These are phyloP conservation scores for Apiospora kogelbergensis DNA, from an alignment of 2,329 filamentous ascomycete genomes.

Conservation along the genomic window DNA sequence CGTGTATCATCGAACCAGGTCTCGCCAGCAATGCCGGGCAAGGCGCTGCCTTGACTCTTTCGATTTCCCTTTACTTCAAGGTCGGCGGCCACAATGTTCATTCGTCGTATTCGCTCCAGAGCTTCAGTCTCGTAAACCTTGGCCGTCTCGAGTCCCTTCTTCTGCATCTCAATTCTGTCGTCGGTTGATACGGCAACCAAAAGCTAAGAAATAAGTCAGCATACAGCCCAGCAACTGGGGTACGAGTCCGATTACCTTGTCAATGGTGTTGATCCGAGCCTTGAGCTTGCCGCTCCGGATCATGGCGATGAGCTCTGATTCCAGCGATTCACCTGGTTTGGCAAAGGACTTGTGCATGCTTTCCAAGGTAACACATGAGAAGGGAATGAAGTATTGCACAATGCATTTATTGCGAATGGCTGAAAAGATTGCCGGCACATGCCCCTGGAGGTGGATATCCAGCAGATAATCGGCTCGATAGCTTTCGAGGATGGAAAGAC, in stretches of 20 bases:
- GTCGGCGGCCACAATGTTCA: constrained; percentile 74
- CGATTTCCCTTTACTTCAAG: constrained; percentile 62
- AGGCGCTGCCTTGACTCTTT: constrained; percentile 17
- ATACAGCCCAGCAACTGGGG: constrained; percentile 7
- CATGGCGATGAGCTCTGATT: constrained; percentile 74
- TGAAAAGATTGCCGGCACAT: constrained; percentile 69
- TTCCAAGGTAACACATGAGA: constrained; percentile 79
- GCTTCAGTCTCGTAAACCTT: constrained; percentile 73
- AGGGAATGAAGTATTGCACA: constrained; percentile 87
- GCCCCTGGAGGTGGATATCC: constrained; percentile 79
- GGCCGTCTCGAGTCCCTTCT: constrained; percentile 65
- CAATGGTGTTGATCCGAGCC: constrained; percentile 82
- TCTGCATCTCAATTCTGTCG: constrained; percentile 68
- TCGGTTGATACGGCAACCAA: constrained; percentile 71
- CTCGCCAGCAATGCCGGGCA: constrained; percentile 24
- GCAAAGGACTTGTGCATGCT: constrained; percentile 79
- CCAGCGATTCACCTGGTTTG: constrained; percentile 59
- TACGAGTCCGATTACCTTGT: constrained; percentile 51
- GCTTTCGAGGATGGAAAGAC: constrained; percentile 77
- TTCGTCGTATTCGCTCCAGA: constrained; percentile 72
- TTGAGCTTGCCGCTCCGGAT: constrained; percentile 72
- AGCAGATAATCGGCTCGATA: constrained; percentile 87
- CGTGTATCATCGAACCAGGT: constrained; percentile 22
- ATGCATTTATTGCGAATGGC: constrained; percentile 88
- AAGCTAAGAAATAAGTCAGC: constrained; percentile 45